Percentiles rank a stretch among this genome's conserved stretches.
These are phyloP conservation scores for Colletotrichum coccodes DNA, from an alignment of 2,329 filamentous ascomycete species.

Conservation along the genomic window DNA sequence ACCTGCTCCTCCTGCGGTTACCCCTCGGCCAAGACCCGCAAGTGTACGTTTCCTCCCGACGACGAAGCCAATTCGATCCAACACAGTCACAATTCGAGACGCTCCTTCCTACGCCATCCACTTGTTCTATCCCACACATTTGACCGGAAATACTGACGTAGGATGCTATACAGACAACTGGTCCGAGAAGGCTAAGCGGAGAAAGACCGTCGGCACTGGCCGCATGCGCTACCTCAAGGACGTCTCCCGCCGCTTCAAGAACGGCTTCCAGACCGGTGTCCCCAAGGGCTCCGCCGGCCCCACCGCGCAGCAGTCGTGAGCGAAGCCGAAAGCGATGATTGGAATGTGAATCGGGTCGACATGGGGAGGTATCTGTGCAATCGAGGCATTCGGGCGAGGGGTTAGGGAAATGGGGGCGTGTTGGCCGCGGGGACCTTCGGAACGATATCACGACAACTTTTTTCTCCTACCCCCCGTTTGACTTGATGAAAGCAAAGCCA, in stretches of 20 bases:
- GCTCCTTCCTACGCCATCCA: not conserved
- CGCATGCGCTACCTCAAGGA: conserved; percentile 95
- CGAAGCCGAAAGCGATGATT: conserved; percentile 45
- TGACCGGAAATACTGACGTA: conserved; percentile 19
- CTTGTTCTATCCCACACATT: too few relatives aligned
- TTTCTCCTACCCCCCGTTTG: conserved; percentile 11
- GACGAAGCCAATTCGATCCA: conserved; percentile 3
- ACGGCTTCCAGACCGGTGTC: conserved; percentile 93
- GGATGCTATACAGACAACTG: conserved; percentile 82
- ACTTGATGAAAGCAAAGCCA: conserved; percentile 26
- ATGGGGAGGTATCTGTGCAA: conserved; percentile 31
- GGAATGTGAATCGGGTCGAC: conserved; percentile 31
- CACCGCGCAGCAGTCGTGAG: conserved; percentile 45
- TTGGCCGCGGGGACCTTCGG: not conserved
- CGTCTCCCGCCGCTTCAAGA: conserved; percentile 93
- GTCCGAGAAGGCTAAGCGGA: conserved; percentile 99
- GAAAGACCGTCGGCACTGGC: conserved; percentile 98
- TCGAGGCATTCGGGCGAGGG: conserved; percentile 24
- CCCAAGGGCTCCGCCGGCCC: conserved; percentile 86
- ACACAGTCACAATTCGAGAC: not conserved
- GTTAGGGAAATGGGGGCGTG: conserved; percentile 13
- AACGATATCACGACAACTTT: conserved; percentile 27
- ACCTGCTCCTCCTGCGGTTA: conserved; percentile 96
- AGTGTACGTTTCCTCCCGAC: conserved; percentile 79
- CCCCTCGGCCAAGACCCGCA: conserved; percentile 95